Percentiles rank a stretch among this genome's conserved stretches.
phyloP scores from a whole-genome alignment of 2,329 filamentous ascomycete species.

The Trichoderma arundinaceum region DNA sequence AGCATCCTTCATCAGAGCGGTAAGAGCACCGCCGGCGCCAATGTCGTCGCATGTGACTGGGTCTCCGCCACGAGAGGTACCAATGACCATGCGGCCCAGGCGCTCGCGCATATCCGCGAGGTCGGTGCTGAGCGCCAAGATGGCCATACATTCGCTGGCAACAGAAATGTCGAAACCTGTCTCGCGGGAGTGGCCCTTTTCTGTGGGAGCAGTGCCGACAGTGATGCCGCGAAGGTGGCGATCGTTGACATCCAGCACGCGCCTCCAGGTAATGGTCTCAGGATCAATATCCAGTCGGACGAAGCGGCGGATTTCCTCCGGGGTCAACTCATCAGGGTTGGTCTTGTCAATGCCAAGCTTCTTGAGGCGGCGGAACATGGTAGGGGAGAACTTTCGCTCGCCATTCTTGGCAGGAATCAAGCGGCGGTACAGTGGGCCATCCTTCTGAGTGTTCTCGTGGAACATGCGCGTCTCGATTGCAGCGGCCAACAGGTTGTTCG shows the following conservation, averaged over 20 bases:
- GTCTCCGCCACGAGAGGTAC: slow-evolving; percentile 81
- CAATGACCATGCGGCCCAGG: slow-evolving; percentile 93
- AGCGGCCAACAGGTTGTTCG: slow-evolving; percentile 94
- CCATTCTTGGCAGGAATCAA: slow-evolving; percentile 91
- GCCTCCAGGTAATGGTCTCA: slow-evolving; percentile 94
- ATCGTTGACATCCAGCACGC: slow-evolving; percentile 97
- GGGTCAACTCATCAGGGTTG: slow-evolving; percentile 85
- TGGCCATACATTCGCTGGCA: slow-evolving; percentile 97
- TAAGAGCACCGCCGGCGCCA: slow-evolving; percentile 87
- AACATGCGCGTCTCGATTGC: slow-evolving; percentile 98
- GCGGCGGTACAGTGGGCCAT: slow-evolving; percentile 83
- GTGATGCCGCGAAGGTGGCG: slow-evolving; percentile 89
- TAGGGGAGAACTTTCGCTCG: slow-evolving; percentile 80
- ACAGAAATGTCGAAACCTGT: slow-evolving; percentile 98
- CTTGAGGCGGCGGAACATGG: slow-evolving; percentile 92
- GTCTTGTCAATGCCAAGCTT: slow-evolving; percentile 97
- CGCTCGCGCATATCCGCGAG: slow-evolving; percentile 90
- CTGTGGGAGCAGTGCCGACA: slow-evolving; percentile 84
- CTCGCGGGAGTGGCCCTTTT: slow-evolving; percentile 85
- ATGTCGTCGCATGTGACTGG: slow-evolving; percentile 96
- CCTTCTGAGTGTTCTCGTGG: slow-evolving; percentile 94
- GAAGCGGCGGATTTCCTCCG: slow-evolving; percentile 86
- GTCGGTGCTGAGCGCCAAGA: slow-evolving; percentile 89
- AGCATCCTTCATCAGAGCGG: slow-evolving; percentile 95
- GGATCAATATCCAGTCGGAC: slow-evolving; percentile 96